Percentiles rank a stretch among this genome's conserved stretches.
Conservation (phyloP, 176 grass and related monocot species). For the Chrysopogon serrulatus region DNA sequence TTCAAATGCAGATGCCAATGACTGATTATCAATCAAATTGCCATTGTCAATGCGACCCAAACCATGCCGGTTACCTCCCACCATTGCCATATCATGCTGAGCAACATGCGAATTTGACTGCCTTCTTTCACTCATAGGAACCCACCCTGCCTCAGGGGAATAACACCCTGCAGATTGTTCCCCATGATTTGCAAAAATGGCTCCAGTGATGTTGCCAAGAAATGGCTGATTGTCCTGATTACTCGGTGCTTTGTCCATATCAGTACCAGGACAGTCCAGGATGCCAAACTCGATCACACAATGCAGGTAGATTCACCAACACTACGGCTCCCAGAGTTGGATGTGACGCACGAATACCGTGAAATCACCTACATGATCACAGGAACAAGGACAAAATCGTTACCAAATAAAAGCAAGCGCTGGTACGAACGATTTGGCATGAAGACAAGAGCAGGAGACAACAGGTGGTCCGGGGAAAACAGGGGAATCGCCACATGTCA, state of each 20-base stretch:
- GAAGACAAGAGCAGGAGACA: constrained; percentile 1
- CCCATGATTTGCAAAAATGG: not conserved
- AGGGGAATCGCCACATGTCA: not conserved
- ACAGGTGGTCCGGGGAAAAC: not conserved
- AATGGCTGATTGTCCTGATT: not conserved
- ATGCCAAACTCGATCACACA: not conserved
- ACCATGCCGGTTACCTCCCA: not conserved
- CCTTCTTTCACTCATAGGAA: not conserved
- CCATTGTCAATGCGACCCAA: not conserved
- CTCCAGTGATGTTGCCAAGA: constrained; percentile 4
- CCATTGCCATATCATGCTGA: not conserved
- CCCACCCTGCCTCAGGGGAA: not conserved
- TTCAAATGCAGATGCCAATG: constrained; percentile 23
- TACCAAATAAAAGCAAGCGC: not conserved
- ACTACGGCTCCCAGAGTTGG: not conserved
- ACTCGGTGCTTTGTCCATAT: constrained; percentile 1
- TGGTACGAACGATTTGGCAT: not conserved
- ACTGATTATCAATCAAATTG: constrained; percentile 35
- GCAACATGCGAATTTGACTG: not conserved
- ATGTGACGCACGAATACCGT: not conserved
- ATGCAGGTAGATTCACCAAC: constrained; percentile 7
- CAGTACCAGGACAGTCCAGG: not conserved
- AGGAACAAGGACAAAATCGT: not conserved
- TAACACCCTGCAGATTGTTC: not conserved
- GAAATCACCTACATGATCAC: constrained; percentile 15